Conservation (phyloP, 108 stramenopile species). For the Fistulifera pelliculosa region DNA sequence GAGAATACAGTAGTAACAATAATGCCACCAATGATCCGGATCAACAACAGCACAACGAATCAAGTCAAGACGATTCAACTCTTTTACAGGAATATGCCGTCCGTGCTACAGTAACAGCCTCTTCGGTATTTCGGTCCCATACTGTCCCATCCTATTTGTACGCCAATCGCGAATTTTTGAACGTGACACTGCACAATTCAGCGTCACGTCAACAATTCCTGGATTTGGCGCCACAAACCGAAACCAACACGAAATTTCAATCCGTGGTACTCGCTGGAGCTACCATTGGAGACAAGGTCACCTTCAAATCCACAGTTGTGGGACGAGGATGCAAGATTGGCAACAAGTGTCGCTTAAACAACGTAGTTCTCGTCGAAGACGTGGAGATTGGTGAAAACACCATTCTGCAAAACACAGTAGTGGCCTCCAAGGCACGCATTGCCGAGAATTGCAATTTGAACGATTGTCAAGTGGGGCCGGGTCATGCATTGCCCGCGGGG, state of each 20-base stretch:
- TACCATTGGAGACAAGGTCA: constrained; percentile 58
- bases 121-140: constrained; percentile 48
- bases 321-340: constrained; percentile 49
- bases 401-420: constrained; percentile 69
- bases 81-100: constrained; percentile 33
- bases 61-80: not conserved
- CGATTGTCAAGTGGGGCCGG: constrained; percentile 75
- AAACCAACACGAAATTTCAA: constrained; percentile 54
- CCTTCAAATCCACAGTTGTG: constrained; percentile 59
- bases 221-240: constrained; percentile 18
- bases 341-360: constrained; percentile 64
- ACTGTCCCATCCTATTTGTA: constrained; percentile 59
- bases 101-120: constrained; percentile 41
- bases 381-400: constrained; percentile 59
- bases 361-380: constrained; percentile 74
- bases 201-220: not conserved
- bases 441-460: constrained; percentile 80
- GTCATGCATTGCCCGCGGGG: constrained; percentile 33
- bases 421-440: constrained; percentile 47
- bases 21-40: constrained; percentile 7
- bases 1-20: constrained; percentile 7
- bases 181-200: not conserved
- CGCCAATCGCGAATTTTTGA: constrained; percentile 61
- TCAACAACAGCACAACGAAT: not conserved
- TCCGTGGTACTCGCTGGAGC: constrained; percentile 44